phyloP scores from a whole-genome alignment of 768 basidiomycete species.

The Boletus vermiculosoides region DNA sequence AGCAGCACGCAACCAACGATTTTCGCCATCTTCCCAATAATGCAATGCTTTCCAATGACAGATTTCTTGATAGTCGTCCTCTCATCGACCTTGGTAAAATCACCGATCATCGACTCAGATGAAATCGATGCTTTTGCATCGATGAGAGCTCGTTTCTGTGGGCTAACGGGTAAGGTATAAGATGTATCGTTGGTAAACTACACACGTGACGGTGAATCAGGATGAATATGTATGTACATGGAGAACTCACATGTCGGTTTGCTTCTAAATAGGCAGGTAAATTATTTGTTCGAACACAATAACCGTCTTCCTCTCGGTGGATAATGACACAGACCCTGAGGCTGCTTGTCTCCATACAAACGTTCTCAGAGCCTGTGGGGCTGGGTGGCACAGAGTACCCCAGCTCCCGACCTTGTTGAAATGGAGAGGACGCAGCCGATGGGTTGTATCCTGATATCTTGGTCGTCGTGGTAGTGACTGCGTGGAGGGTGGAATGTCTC shows the following conservation, averaged over 20 bases:
- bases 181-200: conserved; percentile 51
- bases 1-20: conserved; percentile 79
- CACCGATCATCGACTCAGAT: conserved; percentile 75
- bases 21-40: conserved; percentile 82
- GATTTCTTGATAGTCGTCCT: conserved; percentile 77
- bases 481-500: conserved; percentile 56
- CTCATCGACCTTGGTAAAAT: conserved; percentile 80
- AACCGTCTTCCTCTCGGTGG: conserved; percentile 51
- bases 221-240: neutral
- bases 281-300: conserved; percentile 73
- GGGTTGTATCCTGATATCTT: conserved; percentile 8
- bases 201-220: conserved; percentile 14
- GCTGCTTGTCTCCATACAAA: conserved; percentile 38
- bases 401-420: conserved; percentile 28
- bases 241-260: conserved; percentile 65
- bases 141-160: conserved; percentile 64
- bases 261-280: conserved; percentile 74
- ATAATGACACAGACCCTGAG: conserved; percentile 66
- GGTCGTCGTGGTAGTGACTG: conserved; percentile 16
- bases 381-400: conserved; percentile 46
- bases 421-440: conserved; percentile 17
- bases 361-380: conserved; percentile 41
- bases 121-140: conserved; percentile 85
- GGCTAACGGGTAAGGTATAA: conserved; percentile 57
- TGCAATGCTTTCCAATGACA: conserved; percentile 78